Percentiles rank a stretch among this genome's conserved stretches.
phyloP scores from a whole-genome alignment of 148 eudicot species.

The Fagopyrum tataricum region DNA sequence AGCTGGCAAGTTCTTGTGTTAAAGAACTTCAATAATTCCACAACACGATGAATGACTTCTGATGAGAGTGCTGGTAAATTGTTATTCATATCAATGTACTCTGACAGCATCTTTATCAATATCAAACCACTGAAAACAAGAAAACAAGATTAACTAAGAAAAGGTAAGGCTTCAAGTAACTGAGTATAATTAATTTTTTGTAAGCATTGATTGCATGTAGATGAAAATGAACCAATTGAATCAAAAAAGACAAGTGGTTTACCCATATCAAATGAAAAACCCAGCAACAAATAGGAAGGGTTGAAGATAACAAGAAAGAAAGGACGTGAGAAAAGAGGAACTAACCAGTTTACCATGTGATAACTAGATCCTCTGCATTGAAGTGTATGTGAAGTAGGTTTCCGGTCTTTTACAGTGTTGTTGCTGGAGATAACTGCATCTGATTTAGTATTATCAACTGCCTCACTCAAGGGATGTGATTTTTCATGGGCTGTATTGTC shows the following conservation, averaged over 20 bases:
- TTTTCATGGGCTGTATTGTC: conserved; percentile 24
- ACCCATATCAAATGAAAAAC: neutral
- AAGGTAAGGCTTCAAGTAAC: neutral
- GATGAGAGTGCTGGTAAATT: conserved; percentile 73
- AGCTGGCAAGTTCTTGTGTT: conserved; percentile 95
- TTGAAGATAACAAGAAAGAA: neutral
- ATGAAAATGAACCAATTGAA: neutral
- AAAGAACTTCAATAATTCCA: conserved; percentile 85
- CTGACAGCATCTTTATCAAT: conserved; percentile 96
- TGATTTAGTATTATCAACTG: conserved; percentile 28
- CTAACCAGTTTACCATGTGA: conserved; percentile 99
- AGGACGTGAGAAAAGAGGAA: neutral
- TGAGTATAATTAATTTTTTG: neutral
- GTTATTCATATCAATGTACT: conserved; percentile 88
- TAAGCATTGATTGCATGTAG: neutral
- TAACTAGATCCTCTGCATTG: conserved; percentile 62
- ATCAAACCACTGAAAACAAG: conserved; percentile 68
- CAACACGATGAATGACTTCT: conserved; percentile 92
- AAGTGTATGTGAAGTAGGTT: conserved; percentile 52
- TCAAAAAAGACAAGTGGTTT: neutral
- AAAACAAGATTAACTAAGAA: conserved; percentile 1
- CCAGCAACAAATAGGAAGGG: neutral
- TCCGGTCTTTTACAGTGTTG: conserved; percentile 47
- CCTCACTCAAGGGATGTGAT: conserved; percentile 24
- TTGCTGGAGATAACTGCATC: conserved; percentile 32